These are phyloP conservation scores for Nissolia schottii DNA, from an alignment of 306 rosid species.

Conservation along the genomic window DNA sequence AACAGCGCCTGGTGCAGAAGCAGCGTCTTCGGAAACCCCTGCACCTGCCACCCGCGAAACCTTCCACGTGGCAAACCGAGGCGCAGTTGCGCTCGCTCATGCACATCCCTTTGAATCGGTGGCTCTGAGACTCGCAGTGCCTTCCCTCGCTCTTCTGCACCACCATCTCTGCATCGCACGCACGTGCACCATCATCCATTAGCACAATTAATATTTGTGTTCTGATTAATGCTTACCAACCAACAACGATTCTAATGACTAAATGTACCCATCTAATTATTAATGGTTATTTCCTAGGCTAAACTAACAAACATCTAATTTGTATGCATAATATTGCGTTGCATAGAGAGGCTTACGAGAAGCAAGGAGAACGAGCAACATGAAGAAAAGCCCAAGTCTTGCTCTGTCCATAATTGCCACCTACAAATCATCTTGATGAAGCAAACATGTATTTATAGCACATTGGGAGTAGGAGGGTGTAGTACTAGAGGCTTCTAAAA, in stretches of 20 bases:
- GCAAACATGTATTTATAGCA: slow-evolving; percentile 19
- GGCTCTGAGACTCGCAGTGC: slow-evolving; percentile 47
- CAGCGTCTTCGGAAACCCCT: slow-evolving; percentile 58
- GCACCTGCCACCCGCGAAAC: slow-evolving; percentile 49
- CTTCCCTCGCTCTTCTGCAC: slow-evolving; percentile 37
- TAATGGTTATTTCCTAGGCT: too few relatives aligned
- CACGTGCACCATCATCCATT: background rate
- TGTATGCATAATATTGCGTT: background rate
- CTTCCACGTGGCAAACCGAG: slow-evolving; percentile 48
- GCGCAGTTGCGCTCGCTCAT: slow-evolving; percentile 36
- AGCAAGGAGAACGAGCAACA: slow-evolving; percentile 35
- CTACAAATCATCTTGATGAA: too few relatives aligned
- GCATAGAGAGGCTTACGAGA: slow-evolving; percentile 34
- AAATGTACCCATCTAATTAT: too few relatives aligned
- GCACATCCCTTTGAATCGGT: slow-evolving; percentile 40
- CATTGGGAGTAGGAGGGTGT: background rate
- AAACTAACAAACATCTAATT: too few relatives aligned
- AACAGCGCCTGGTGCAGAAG: slow-evolving; percentile 48
- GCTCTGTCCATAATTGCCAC: slow-evolving; percentile 27
- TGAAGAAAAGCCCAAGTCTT: slow-evolving; percentile 33
- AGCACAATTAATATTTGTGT: background rate
- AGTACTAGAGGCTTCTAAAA: background rate
- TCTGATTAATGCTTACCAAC: too few relatives aligned
- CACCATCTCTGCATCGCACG: slow-evolving; percentile 47
- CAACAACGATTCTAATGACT: too few relatives aligned